These are phyloP conservation scores for Tanacetum coccineum DNA, from an alignment of 129 eudicot species.

Conservation along the genomic window DNA sequence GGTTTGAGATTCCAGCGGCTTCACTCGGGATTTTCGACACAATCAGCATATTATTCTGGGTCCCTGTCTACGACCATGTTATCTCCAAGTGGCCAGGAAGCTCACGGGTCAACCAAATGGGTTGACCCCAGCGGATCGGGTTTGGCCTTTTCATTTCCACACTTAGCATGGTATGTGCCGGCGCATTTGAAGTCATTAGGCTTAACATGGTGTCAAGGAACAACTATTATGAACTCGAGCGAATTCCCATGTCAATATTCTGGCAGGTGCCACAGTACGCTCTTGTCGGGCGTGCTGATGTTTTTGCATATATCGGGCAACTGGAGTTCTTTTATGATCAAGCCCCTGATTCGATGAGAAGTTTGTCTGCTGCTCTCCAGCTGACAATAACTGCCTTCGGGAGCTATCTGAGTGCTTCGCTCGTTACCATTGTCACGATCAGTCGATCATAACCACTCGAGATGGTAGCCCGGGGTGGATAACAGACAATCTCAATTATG, in stretches of 20 bases:
- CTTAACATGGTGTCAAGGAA: conserved; percentile 3
- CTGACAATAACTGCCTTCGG: conserved; percentile 12
- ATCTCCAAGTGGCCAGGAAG: conserved; percentile 20
- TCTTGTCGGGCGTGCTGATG: conserved; percentile 15
- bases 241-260: conserved; percentile 14
- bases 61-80: conserved; percentile 19
- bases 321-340: conserved; percentile 23
- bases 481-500: conserved; percentile 23
- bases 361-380: conserved; percentile 13
- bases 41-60: conserved; percentile 22
- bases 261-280: conserved; percentile 22
- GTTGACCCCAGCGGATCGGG: conserved; percentile 58
- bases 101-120: conserved; percentile 45
- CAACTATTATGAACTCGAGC: conserved; percentile 20
- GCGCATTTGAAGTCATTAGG: conserved; percentile 22
- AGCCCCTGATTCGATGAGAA: conserved; percentile 25
- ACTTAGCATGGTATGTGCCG: conserved; percentile 55
- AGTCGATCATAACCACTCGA: background rate
- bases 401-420: conserved; percentile 16
- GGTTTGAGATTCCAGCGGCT: conserved; percentile 20
- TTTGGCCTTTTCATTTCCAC: conserved; percentile 53
- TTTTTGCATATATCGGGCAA: background rate
- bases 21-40: conserved; percentile 13
- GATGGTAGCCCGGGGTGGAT: conserved; percentile 21
- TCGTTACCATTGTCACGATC: conserved; percentile 10